A percentile compares a stretch with the other conserved stretches of the same genome.
Conservation (phyloP, 2,329 filamentous ascomycete genomes). For the Pseudopithomyces maydicus region DNA sequence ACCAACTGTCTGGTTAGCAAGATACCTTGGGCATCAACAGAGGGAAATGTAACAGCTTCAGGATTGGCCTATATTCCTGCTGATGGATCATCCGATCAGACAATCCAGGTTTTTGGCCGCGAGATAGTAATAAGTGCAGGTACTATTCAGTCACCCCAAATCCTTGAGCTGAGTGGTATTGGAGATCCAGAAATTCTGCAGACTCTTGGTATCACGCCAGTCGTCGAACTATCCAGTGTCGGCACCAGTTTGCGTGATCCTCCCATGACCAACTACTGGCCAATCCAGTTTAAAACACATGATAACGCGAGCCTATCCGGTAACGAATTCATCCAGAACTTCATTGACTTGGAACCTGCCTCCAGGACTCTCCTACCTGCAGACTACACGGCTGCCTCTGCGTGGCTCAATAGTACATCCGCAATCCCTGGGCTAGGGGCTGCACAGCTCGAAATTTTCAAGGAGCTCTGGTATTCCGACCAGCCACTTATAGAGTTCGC, state of each 20-base stretch:
- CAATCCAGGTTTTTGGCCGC: neutral
- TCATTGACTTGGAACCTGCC: neutral
- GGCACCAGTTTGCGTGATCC: neutral
- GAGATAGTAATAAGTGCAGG: conserved; percentile 65
- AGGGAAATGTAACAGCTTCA: neutral
- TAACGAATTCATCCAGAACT: neutral
- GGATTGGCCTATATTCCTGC: neutral
- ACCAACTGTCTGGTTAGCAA: neutral
- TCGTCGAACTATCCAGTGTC: neutral
- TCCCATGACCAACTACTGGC: neutral
- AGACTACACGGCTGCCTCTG: neutral
- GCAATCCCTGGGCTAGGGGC: neutral
- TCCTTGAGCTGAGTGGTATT: conserved; percentile 66
- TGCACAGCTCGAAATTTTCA: neutral
- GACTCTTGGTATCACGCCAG: neutral
- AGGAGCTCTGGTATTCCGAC: neutral
- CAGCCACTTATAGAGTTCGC: neutral
- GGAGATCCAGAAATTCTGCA: conserved; percentile 41
- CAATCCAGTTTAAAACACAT: neutral
- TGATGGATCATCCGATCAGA: neutral
- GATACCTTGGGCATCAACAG: neutral
- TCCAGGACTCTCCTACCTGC: neutral
- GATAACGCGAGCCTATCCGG: neutral
- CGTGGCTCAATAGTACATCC: neutral
- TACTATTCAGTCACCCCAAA: conserved; percentile 61